Conservation (phyloP, 495 filamentous ascomycete species). For the Aspergillus coremiiformis region DNA sequence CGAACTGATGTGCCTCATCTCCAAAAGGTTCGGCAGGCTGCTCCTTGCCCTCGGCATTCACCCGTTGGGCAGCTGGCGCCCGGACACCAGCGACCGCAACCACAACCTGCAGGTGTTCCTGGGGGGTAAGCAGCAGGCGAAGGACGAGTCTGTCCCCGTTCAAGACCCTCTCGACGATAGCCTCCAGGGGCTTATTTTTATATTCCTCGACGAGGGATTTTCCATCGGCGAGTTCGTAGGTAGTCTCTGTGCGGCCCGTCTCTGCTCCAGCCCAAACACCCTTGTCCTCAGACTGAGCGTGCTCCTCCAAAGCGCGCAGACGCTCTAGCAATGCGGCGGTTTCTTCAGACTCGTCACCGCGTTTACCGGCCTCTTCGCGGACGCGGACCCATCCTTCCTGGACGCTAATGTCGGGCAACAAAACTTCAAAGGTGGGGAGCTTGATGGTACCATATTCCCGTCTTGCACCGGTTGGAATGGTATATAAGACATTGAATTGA, state of each 20-base stretch:
- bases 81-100: conserved; percentile 85
- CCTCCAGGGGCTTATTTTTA: conserved; percentile 72
- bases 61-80: conserved; percentile 76
- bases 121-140: conserved; percentile 67
- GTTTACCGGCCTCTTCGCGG: conserved; percentile 79
- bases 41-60: conserved; percentile 67
- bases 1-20: conserved; percentile 75
- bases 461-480: conserved; percentile 67
- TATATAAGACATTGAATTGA: conserved; percentile 75
- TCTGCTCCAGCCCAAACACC: conserved; percentile 63
- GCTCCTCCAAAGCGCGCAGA: conserved; percentile 68
- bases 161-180: conserved; percentile 79
- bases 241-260: conserved; percentile 59
- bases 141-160: conserved; percentile 83
- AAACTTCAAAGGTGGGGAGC: conserved; percentile 61
- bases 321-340: conserved; percentile 61
- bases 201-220: conserved; percentile 65
- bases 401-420: conserved; percentile 71
- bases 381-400: conserved; percentile 85
- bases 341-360: conserved; percentile 76
- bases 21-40: conserved; percentile 82
- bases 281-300: conserved; percentile 67
- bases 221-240: conserved; percentile 67
- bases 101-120: conserved; percentile 76
- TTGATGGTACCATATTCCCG: conserved; percentile 79